Percentiles rank a stretch among this genome's conserved stretches.
Evolutionary conservation across 192 early-diverging fungal species (phyloP).

Genomic region (Coemansia sp.): DNA sequence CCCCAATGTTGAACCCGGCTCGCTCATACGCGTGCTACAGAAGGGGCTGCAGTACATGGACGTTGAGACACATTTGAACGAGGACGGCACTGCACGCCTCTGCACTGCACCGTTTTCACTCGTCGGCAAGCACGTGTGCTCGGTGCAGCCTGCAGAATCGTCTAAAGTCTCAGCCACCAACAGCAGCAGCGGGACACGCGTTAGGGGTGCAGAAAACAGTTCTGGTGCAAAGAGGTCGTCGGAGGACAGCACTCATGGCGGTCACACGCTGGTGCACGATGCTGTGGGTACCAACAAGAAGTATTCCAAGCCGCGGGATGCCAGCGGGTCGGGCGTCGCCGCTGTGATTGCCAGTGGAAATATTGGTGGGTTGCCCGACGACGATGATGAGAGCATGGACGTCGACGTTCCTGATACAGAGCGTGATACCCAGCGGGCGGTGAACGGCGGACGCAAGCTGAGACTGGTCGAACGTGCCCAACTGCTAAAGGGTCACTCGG

Average conservation of each 20-base stretch:
- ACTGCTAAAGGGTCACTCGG: slow-evolving; percentile 64
- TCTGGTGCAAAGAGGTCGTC: no score
- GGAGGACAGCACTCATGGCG: slow-evolving; percentile 16
- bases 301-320: slow-evolving; percentile 11
- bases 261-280: slow-evolving; percentile 44
- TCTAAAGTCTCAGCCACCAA: neutral
- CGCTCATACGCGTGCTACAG: slow-evolving; percentile 81
- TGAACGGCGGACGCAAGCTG: slow-evolving; percentile 16
- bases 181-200: slow-evolving; percentile 3
- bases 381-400: slow-evolving; percentile 4
- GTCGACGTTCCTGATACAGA: slow-evolving; percentile 1
- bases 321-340: neutral
- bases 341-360: neutral
- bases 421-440: neutral
- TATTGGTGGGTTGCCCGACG: neutral
- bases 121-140: slow-evolving; percentile 48
- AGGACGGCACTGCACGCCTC: slow-evolving; percentile 70
- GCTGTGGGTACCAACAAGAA: slow-evolving; percentile 13
- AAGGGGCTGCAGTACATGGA: slow-evolving; percentile 91
- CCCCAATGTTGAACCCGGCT: slow-evolving; percentile 70
- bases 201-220: no score
- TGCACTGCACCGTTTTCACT: slow-evolving; percentile 50
- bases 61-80: slow-evolving; percentile 82
- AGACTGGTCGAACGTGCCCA: slow-evolving; percentile 49
- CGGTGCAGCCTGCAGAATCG: slow-evolving; percentile 11